Evolutionary conservation across 805 yeast species (phyloP).

Genomic region (Suhomyces tanzawaensis): DNA sequence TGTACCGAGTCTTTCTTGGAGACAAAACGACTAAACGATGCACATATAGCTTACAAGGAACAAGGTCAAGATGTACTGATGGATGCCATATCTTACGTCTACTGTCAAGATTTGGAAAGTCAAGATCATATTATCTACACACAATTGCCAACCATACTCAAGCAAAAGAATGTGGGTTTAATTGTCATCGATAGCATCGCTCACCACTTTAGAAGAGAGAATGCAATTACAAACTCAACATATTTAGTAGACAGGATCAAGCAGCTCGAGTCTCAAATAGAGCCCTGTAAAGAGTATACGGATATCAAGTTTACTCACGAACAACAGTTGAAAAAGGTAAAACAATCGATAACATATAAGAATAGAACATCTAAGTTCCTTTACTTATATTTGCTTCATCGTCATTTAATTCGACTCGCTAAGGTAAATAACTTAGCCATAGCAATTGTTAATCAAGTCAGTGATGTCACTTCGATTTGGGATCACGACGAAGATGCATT

Average conservation of each 20-base stretch:
- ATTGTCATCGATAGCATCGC: conserved; percentile 78
- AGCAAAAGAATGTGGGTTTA: conserved; percentile 1
- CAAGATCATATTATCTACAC: conserved; percentile 71
- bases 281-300: conserved; percentile 11
- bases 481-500: conserved; percentile 14
- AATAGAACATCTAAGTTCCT: conserved; percentile 16
- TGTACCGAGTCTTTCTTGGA: conserved; percentile 76
- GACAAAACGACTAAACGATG: conserved; percentile 52
- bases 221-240: conserved; percentile 33
- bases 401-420: conserved; percentile 19
- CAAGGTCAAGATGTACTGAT: conserved; percentile 16
- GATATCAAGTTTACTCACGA: conserved; percentile 15
- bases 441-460: conserved; percentile 25
- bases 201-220: conserved; percentile 71
- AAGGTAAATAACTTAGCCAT: conserved; percentile 16
- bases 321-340: conserved; percentile 20
- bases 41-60: conserved; percentile 15
- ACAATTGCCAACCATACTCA: conserved; percentile 58
- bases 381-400: conserved; percentile 17
- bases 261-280: conserved; percentile 16
- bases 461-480: conserved; percentile 14
- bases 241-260: conserved; percentile 30
- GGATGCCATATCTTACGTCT: conserved; percentile 48
- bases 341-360: conserved; percentile 23
- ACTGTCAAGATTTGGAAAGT: conserved; percentile 64